Base-by-base conservation (phyloP, 176 grass and related monocot species). In the Oropetium thomaeum region DNA sequence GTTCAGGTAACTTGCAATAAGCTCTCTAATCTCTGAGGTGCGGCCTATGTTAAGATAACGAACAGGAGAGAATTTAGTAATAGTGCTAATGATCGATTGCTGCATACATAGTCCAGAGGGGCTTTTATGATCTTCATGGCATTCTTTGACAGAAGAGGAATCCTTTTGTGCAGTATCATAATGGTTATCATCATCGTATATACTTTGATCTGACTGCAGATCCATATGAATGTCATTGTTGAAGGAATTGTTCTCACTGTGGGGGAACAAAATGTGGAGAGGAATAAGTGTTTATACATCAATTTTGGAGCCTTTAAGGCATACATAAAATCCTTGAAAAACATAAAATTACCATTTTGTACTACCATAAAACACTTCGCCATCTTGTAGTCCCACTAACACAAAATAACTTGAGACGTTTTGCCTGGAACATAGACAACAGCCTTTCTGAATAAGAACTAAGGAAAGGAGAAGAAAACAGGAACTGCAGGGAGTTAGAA, bases 11-110 rank as follows among this genome's bases (percentile, higher is more conserved):
- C 79, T 83, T 44, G 72, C 59, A 54, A 87, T 65, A 64, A 91
- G 71, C 39, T 89, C 86, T 87, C 64, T 91, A 34, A 97, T 76
- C 62, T 70, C 88, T 58, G 66, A 59, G 75, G 71, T 83, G 23
- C 87, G 85, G 2, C 62, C 75, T 77, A 65, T 87, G 58, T 78
- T 64, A 64, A 89, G 62, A 97, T 69, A 86, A 55, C 44, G 14
- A 86, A 70, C 54, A 79, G 91, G 91, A 87, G 47, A 81, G 81
- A 93, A 83, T 65, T 68, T 88, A 40, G 81, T 47, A 34, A 89
- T 65, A 51, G 71, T 85, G 55, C 62, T 85, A 73, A 85, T 11
- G 22, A 69, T 57, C 30, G 72, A 35, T 81, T 33, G 64, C 13
- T 74, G 67, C 76, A 85, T 73, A 12, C 73, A 44, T 70, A 34